These are phyloP conservation scores for Yarrowia sp. DNA, from an alignment of 805 yeast genomes.

Conservation along the genomic window DNA sequence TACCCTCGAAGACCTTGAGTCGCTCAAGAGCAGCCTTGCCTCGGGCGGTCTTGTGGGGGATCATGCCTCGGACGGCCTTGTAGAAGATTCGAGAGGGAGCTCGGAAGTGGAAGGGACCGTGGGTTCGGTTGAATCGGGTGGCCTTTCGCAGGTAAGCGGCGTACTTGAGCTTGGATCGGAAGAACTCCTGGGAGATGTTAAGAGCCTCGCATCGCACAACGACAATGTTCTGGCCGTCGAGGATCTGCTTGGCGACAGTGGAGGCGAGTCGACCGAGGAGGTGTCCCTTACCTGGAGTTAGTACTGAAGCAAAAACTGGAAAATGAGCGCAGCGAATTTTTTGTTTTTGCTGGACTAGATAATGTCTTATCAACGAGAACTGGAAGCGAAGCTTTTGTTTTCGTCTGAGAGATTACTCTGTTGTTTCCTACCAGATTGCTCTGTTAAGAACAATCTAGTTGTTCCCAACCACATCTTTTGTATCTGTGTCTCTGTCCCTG, in stretches of 20 bases:
- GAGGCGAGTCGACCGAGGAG: slow-evolving; percentile 99
- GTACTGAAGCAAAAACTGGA: background rate
- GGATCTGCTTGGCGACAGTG: slow-evolving; percentile 95
- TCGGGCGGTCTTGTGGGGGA: slow-evolving; percentile 99
- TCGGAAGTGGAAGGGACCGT: slow-evolving; percentile 99
- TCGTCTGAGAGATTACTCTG: too few relatives aligned
- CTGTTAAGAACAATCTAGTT: too few relatives aligned
- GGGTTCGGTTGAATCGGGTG: slow-evolving; percentile 96
- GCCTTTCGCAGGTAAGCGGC: slow-evolving; percentile 99
- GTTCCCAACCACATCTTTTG: too few relatives aligned
- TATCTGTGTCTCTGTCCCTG: too few relatives aligned
- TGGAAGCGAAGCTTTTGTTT: too few relatives aligned
- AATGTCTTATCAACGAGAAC: background rate
- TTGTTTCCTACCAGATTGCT: too few relatives aligned
- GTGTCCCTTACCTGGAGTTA: slow-evolving; percentile 80
- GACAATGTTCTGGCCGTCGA: slow-evolving; percentile 97
- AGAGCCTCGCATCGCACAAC: slow-evolving; percentile 95
- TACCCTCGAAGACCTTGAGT: slow-evolving; percentile 99
- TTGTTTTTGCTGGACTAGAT: background rate
- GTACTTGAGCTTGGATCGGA: slow-evolving; percentile 99
- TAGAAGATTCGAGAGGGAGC: slow-evolving; percentile 99
- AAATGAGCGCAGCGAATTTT: background rate
- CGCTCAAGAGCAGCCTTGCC: slow-evolving; percentile 99
- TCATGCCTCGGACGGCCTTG: slow-evolving; percentile 99
- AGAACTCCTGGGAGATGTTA: slow-evolving; percentile 99